Conservation (phyloP, 768 basidiomycete genomes). For the Postia placenta region DNA sequence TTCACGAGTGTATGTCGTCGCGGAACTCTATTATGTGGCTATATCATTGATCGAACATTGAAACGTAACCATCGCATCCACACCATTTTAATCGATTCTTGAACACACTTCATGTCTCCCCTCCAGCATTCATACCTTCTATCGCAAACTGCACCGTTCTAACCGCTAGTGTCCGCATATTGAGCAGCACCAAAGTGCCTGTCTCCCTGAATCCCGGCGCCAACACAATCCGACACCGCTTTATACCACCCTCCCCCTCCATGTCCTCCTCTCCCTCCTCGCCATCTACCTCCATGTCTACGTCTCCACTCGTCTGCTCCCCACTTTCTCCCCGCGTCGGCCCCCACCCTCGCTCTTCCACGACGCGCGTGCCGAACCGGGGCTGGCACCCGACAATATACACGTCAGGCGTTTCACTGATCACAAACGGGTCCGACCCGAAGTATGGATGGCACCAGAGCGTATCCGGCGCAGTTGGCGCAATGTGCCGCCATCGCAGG, state of each 20-base stretch:
- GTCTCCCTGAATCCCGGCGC: slow-evolving; percentile 78
- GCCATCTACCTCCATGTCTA: not conserved
- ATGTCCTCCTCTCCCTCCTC: slow-evolving; percentile 33
- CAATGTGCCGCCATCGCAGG: slow-evolving; percentile 90
- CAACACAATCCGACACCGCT: slow-evolving; percentile 66
- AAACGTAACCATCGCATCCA: too few species aligned
- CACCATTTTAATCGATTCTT: too few species aligned
- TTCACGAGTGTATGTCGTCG: too few species aligned
- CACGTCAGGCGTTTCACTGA: slow-evolving; percentile 79
- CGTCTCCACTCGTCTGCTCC: slow-evolving; percentile 7
- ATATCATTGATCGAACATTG: too few species aligned
- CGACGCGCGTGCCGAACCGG: slow-evolving; percentile 68
- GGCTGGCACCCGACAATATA: slow-evolving; percentile 94
- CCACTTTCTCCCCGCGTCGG: not conserved
- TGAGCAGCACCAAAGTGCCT: slow-evolving; percentile 73
- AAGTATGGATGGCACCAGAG: slow-evolving; percentile 97
- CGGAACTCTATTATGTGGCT: too few species aligned
- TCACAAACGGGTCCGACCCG: slow-evolving; percentile 81
- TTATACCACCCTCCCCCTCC: slow-evolving; percentile 15
- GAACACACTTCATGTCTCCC: slow-evolving; percentile 9
- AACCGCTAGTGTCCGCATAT: slow-evolving; percentile 70
- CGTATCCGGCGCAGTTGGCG: slow-evolving; percentile 98
- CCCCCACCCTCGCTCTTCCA: slow-evolving; percentile 31
- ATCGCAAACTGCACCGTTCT: slow-evolving; percentile 54
- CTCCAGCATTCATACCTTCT: slow-evolving; percentile 24